A percentile compares a stretch with the other conserved stretches of the same genome.
Evolutionary conservation across 805 yeast genomes (phyloP).

Genomic region (Candida germanica): DNA sequence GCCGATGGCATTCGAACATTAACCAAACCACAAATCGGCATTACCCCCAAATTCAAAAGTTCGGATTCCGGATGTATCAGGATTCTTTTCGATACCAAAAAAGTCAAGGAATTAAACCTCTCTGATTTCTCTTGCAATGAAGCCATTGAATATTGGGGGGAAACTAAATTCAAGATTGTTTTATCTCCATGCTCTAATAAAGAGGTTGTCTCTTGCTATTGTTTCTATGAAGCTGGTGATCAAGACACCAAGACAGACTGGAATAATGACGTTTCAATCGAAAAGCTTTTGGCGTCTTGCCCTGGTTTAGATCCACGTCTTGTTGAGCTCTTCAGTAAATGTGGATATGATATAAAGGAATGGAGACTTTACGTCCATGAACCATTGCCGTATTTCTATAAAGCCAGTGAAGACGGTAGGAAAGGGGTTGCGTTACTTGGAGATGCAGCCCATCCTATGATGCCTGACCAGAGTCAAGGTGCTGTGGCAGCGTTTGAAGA

Average conservation of each 20-base stretch:
- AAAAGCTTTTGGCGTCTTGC: constrained; percentile 11
- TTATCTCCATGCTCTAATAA: constrained; percentile 17
- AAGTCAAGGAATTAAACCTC: constrained; percentile 13
- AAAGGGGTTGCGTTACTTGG: constrained; percentile 18
- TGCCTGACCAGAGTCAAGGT: constrained; percentile 21
- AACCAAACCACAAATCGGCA: constrained; percentile 13
- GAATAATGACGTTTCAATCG: constrained; percentile 15
- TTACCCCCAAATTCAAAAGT: constrained; percentile 10
- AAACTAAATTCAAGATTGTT: constrained; percentile 15
- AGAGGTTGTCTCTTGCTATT: constrained; percentile 16
- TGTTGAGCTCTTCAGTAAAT: constrained; percentile 13
- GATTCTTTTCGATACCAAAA: constrained; percentile 15
- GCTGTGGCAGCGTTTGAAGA: constrained; percentile 23
- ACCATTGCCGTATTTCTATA: constrained; percentile 16
- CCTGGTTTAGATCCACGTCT: constrained; percentile 15
- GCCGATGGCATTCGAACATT: constrained; percentile 29
- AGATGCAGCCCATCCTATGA: constrained; percentile 25
- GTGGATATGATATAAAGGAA: constrained; percentile 15
- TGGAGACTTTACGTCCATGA: constrained; percentile 18
- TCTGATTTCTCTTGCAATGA: constrained; percentile 16
- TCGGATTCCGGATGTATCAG: constrained; percentile 17
- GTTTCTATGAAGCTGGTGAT: constrained; percentile 14
- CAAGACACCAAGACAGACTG: constrained; percentile 14
- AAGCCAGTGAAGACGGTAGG: constrained; percentile 13
- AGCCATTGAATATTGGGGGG: constrained; percentile 17